Evolutionary conservation across 2,329 filamentous ascomycete genomes (phyloP).

Genomic region (Aspergillus vadensis): DNA sequence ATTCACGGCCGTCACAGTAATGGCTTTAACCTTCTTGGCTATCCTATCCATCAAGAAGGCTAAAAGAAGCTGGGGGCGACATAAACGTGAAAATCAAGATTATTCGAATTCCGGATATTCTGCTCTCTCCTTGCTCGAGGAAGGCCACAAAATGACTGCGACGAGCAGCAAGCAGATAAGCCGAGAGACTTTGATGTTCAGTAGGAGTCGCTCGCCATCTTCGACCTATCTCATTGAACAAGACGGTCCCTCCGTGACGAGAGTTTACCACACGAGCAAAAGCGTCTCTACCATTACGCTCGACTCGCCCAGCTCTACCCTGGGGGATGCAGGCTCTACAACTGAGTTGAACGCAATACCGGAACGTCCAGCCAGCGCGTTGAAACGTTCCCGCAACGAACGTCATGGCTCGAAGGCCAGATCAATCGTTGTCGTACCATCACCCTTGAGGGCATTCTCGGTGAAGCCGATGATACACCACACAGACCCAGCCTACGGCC

Average conservation of each 20-base stretch:
- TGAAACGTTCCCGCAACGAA: slow-evolving; percentile 1
- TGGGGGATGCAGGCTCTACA: neutral
- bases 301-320: neutral
- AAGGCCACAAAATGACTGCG: slow-evolving; percentile 10
- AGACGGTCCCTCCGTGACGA: slow-evolving; percentile 15
- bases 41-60: slow-evolving; percentile 25
- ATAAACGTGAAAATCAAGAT: slow-evolving; percentile 12
- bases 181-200: slow-evolving; percentile 35
- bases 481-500: neutral
- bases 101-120: slow-evolving; percentile 21
- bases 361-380: slow-evolving; percentile 5
- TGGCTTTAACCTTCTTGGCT: slow-evolving; percentile 25
- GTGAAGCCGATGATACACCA: slow-evolving; percentile 8
- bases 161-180: slow-evolving; percentile 18
- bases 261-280: slow-evolving; percentile 16
- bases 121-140: neutral
- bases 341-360: neutral
- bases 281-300: slow-evolving; percentile 5
- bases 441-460: slow-evolving; percentile 14
- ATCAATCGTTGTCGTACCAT: slow-evolving; percentile 18
- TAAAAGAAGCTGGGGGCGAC: slow-evolving; percentile 20
- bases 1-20: slow-evolving; percentile 23
- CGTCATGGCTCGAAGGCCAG: slow-evolving; percentile 18
- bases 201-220: slow-evolving; percentile 29
- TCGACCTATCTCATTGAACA: slow-evolving; percentile 27